A percentile compares a stretch with the other conserved stretches of the same genome.
phyloP scores from a whole-genome alignment of 2,329 filamentous ascomycete genomes.

The Fonsecaea multimorphosa region DNA sequence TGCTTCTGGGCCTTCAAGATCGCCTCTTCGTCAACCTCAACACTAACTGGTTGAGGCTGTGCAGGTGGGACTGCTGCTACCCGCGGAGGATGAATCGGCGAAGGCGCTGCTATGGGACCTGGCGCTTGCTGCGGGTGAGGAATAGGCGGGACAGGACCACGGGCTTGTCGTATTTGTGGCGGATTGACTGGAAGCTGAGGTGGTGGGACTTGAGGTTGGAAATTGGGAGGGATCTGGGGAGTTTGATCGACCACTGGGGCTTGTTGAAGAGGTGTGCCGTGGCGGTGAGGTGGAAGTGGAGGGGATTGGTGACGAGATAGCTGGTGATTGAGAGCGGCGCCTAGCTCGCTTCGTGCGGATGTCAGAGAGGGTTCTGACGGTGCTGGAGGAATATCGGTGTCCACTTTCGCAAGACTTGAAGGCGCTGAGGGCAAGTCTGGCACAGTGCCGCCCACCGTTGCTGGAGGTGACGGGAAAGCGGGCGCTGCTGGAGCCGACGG shows the following conservation, averaged over 20 bases:
- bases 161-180: conserved; percentile 31
- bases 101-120: conserved; percentile 18
- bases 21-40: conserved; percentile 69
- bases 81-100: conserved; percentile 26
- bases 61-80: conserved; percentile 25
- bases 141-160: conserved; percentile 30
- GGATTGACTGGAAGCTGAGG: conserved; percentile 29
- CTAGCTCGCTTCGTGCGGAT: conserved; percentile 25
- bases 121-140: conserved; percentile 21
- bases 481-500: conserved; percentile 47
- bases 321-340: conserved; percentile 23
- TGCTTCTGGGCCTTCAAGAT: conserved; percentile 89
- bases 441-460: conserved; percentile 35
- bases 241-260: conserved; percentile 24
- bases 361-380: conserved; percentile 22
- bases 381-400: conserved; percentile 21
- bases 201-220: conserved; percentile 33
- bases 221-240: conserved; percentile 38
- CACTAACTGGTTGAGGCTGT: conserved; percentile 36
- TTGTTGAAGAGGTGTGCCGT: conserved; percentile 31
- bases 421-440: conserved; percentile 42
- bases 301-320: conserved; percentile 23
- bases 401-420: conserved; percentile 8
- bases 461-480: conserved; percentile 41
- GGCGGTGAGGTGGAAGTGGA: conserved; percentile 35